Evolutionary conservation across 2,329 filamentous ascomycete species (phyloP).

Genomic region (Venturiaceae sp.): DNA sequence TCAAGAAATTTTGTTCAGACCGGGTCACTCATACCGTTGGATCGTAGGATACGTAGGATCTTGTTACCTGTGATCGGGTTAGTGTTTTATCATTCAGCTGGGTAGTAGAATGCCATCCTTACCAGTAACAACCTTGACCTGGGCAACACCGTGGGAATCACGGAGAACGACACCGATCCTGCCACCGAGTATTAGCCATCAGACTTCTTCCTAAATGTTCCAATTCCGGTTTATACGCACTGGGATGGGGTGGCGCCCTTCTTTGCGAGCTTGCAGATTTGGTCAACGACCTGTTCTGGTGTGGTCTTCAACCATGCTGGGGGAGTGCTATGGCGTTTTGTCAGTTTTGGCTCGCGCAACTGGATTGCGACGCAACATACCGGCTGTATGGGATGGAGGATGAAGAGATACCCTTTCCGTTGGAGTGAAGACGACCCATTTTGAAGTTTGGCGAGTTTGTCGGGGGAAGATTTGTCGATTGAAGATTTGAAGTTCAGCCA

Average conservation of each 20-base stretch:
- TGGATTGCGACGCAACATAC: background rate
- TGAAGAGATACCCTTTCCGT: conserved; percentile 89
- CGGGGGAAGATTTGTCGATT: background rate
- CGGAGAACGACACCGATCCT: conserved; percentile 91
- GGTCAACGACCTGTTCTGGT: conserved; percentile 95
- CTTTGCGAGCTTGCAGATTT: conserved; percentile 98
- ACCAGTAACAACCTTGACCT: conserved; percentile 97
- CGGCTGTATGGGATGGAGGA: conserved; percentile 7
- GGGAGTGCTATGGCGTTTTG: conserved; percentile 56
- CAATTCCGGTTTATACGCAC: conserved; percentile 15
- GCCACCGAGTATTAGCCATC: background rate
- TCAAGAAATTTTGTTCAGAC: conserved; percentile 21
- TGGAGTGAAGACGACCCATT: conserved; percentile 98
- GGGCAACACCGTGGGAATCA: conserved; percentile 95
- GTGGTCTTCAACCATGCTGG: conserved; percentile 98
- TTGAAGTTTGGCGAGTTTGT: conserved; percentile 26
- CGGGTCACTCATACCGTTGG: conserved; percentile 67
- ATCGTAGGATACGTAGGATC: conserved; percentile 98
- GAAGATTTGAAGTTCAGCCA: background rate
- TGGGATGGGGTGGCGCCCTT: conserved; percentile 98
- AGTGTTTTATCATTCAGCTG: conserved; percentile 17
- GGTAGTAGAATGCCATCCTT: conserved; percentile 31
- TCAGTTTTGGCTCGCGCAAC: conserved; percentile 69
- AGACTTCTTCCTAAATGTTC: background rate
- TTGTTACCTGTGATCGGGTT: conserved; percentile 71